Base-by-base conservation (phyloP, 495 filamentous ascomycete species). In the Xylaria nigripes region DNA sequence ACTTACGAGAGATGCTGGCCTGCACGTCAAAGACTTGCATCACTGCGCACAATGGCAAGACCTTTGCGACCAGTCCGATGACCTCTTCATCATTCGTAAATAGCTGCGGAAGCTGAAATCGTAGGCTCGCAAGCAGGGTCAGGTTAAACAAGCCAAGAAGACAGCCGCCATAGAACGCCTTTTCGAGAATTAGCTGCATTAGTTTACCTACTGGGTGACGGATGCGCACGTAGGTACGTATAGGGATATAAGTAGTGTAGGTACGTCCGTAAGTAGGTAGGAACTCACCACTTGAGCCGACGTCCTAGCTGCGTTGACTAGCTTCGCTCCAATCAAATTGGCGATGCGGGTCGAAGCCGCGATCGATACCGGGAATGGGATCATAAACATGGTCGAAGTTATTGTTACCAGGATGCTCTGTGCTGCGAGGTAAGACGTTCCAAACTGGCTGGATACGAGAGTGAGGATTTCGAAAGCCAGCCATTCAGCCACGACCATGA, bases 401-500 rank as follows among this genome's bases (percentile, higher is more conserved):
- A 81, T 63, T 0, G 80, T 82, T 13, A 74, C 70, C 1, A 86
- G 48, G 13, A 83, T 70, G 30, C 78, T 80, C 61, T 86, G 82
- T 3, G 82, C 82, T 16, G 82, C 82, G 7, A 93, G 73, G 36
- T 81, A 78, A 1, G 79, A 76, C 0, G 85, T 85, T 19, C 82
- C 84, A 47, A 91, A 81, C 52, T 86, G 84, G 16, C 82, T 82
- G 0, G 85, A 80, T 6, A 81, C 79, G 12, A 93, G 73, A 0
- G 87, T 91, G 42, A 93, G 67, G 36, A 91, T 77, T 63, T 91
- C 88, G 59, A 93, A 91, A 16, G 88, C 88, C 5, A 95, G 78
- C 68, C 82, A 92, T 64, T 96, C 92, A 6, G 91, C 90, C 65
- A 93, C 85, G 1, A 97, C 86, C 89, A 95, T 96, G 40, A 94